phyloP scores from a whole-genome alignment of 2,329 filamentous ascomycete species.

The Colletotrichum sp. region DNA sequence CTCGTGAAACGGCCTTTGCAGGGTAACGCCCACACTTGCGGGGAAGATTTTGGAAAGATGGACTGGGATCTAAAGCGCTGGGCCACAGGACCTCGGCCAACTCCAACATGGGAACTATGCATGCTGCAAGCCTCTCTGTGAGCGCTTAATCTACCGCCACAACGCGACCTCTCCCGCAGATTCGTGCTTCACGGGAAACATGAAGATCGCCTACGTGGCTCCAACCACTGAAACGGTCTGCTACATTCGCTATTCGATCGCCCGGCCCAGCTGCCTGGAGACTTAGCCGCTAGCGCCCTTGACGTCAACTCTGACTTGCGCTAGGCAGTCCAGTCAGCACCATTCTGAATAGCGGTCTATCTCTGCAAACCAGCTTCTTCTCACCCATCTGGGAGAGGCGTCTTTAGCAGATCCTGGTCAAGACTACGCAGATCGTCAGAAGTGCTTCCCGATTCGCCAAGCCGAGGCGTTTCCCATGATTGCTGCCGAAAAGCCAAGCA shows the following conservation, averaged over 20 bases:
- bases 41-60: background rate
- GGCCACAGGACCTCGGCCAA: background rate
- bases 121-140: background rate
- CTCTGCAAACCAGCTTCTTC: background rate
- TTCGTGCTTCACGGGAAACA: background rate
- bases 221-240: constrained; percentile 3
- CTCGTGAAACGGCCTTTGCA: constrained; percentile 8
- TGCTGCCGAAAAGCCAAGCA: background rate
- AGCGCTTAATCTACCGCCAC: constrained; percentile 15
- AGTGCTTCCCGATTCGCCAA: background rate
- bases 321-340: background rate
- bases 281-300: constrained; percentile 1
- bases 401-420: background rate
- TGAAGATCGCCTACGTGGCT: constrained; percentile 18
- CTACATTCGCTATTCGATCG: constrained; percentile 3
- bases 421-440: background rate
- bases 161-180: background rate
- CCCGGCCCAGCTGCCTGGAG: background rate
- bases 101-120: background rate
- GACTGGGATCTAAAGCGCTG: background rate
- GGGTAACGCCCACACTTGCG: background rate
- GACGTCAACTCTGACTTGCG: background rate
- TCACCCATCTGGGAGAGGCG: background rate
- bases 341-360: background rate
- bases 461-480: background rate